Evolutionary conservation across 169 alveolate genomes (phyloP), one percentile per base, ranked within the genome.

Genomic region (Hammondia hammondi): DNA sequence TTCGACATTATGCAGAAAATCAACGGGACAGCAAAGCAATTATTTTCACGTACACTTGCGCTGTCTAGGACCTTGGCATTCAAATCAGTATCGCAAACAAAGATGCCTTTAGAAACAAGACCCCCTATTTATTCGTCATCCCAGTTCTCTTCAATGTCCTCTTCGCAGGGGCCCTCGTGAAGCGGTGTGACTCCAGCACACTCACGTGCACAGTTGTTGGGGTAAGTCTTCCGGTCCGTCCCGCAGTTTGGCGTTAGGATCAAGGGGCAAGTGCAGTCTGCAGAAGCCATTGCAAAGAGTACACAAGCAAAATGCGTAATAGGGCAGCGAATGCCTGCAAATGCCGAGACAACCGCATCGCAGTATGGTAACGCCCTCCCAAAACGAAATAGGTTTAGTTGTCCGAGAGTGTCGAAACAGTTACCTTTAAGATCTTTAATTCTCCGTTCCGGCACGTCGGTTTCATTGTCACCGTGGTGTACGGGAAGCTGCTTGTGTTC

Each of bases 181-280:
- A 4, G 19, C 61, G 73, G 19, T 9, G 29, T 52, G 56, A 17
- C 89, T 43, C 94, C 46, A 52, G 67, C 88, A 37, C 95, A 93
- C 70, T 57, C 88, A 67, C 81, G 82, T 12, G 21, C 46, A 35
- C 95, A 93, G 10, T 52, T 29, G 82, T 43, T 93, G 35, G 57
- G n/a, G 82, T 93, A 91, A 21, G 95, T 93, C 61, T 12, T 81
- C 84, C 95, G 92, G n/a, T 85, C 90, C 4, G 92, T 87, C 57
- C 88, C 95, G 89, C 95, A 93, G 39, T 35, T 90, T 35, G 90
- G 95, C 81, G 52, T 61, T 81, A 73, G 39, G 45, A 71, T 57
- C 56, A 35, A 43, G 19, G 95, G 92, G 89, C 95, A 93, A 5
- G 84, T 43, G 71, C 91, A 56, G 84, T n/a, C 84, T 72, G 29